Evolutionary conservation across 768 basidiomycete species (phyloP).

Genomic region (Phylloporus rhodoxanthus): DNA sequence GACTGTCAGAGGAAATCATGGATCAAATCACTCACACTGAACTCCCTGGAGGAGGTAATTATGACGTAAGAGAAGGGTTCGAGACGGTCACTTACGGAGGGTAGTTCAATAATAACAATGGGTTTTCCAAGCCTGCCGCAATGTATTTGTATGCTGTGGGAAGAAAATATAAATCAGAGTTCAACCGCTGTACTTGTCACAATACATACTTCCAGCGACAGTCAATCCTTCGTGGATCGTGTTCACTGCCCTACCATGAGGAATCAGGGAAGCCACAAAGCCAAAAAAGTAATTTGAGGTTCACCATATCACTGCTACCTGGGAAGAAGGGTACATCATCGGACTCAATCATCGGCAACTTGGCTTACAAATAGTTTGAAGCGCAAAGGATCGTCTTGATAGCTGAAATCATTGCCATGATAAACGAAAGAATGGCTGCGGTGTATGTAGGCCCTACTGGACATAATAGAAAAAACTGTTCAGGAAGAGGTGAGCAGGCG

Average conservation of each 20-base stretch:
- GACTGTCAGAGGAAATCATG: too few relatives aligned
- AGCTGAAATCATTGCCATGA: neutral
- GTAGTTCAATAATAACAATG: neutral
- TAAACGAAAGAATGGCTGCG: neutral
- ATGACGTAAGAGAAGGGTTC: too few relatives aligned
- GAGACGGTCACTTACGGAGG: neutral
- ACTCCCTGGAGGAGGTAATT: neutral
- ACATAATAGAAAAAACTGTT: conserved; percentile 4
- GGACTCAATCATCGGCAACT: neutral
- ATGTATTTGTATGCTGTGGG: neutral
- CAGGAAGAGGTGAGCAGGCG: too few relatives aligned
- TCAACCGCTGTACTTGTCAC: neutral
- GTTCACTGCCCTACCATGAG: neutral
- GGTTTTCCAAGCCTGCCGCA: neutral
- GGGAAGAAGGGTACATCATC: too few relatives aligned
- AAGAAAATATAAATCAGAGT: neutral
- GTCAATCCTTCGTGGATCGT: neutral
- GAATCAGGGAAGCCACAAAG: too few relatives aligned
- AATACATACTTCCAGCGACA: neutral
- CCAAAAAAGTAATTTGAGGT: too few relatives aligned
- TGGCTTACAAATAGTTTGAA: neutral
- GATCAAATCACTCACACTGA: neutral
- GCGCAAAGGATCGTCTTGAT: neutral
- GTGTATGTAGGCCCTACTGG: neutral
- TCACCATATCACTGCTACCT: too few relatives aligned